Evolutionary conservation across 805 yeast species (phyloP).

Genomic region (Candida loeiensis): DNA sequence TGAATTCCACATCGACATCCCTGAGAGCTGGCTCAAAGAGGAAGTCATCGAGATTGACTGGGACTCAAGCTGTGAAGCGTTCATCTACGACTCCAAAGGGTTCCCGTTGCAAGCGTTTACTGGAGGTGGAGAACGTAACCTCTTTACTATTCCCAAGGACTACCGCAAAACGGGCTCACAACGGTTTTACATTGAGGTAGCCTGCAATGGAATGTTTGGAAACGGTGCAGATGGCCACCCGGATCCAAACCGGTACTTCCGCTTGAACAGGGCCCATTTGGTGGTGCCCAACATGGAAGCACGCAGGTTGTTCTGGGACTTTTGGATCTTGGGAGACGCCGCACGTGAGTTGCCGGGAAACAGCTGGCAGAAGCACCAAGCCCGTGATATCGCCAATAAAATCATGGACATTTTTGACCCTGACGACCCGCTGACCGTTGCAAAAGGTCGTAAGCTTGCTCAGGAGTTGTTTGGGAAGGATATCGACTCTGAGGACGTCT

Average conservation of each 20-base stretch:
- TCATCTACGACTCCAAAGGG: slow-evolving; percentile 67
- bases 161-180: slow-evolving; percentile 49
- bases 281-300: slow-evolving; percentile 81
- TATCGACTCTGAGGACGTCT: slow-evolving; percentile 65
- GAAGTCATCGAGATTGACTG: slow-evolving; percentile 67
- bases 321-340: slow-evolving; percentile 86
- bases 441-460: slow-evolving; percentile 65
- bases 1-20: slow-evolving; percentile 60
- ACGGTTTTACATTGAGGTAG: slow-evolving; percentile 77
- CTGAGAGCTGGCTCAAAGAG: slow-evolving; percentile 51
- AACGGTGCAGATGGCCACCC: slow-evolving; percentile 63
- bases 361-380: slow-evolving; percentile 79
- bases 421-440: slow-evolving; percentile 53
- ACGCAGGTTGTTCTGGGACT: slow-evolving; percentile 72
- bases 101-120: slow-evolving; percentile 79
- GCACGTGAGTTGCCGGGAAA: slow-evolving; percentile 78
- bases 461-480: slow-evolving; percentile 59
- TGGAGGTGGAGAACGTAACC: slow-evolving; percentile 77
- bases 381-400: slow-evolving; percentile 72
- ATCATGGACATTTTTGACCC: slow-evolving; percentile 85
- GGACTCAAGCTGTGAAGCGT: slow-evolving; percentile 85
- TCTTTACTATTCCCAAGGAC: slow-evolving; percentile 57
- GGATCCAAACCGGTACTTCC: slow-evolving; percentile 68
- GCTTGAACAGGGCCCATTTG: slow-evolving; percentile 66
- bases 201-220: slow-evolving; percentile 95